Percentiles rank a stretch among this genome's conserved stretches.
Evolutionary conservation across 2,329 filamentous ascomycete genomes (phyloP).

Genomic region (Aspergillus flavus): DNA sequence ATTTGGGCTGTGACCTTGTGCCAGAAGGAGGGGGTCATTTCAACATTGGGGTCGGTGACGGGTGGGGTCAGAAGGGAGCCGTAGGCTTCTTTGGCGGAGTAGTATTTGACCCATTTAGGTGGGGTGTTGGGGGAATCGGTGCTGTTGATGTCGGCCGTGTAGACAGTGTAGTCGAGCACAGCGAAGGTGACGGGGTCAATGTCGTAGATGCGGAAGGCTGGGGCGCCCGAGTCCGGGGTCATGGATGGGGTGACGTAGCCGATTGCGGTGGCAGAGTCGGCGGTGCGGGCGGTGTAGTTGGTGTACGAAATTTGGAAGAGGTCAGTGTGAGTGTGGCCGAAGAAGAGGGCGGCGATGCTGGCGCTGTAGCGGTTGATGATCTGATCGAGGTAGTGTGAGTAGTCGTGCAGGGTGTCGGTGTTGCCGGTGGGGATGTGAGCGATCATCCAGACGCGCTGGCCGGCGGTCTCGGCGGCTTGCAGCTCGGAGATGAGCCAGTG

Average conservation of each 20-base stretch:
- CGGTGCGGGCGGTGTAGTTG: slow-evolving; percentile 47
- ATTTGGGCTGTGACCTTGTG: slow-evolving; percentile 58
- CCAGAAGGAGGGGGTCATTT: slow-evolving; percentile 63
- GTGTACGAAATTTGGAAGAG: slow-evolving; percentile 60
- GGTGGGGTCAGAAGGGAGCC: slow-evolving; percentile 50
- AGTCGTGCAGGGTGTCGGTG: slow-evolving; percentile 55
- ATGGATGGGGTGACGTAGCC: slow-evolving; percentile 59
- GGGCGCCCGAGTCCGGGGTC: slow-evolving; percentile 58
- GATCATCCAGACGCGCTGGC: slow-evolving; percentile 60
- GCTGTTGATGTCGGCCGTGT: slow-evolving; percentile 54
- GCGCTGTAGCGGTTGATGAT: slow-evolving; percentile 57
- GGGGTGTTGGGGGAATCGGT: slow-evolving; percentile 26
- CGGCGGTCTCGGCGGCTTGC: slow-evolving; percentile 54
- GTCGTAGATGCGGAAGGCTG: slow-evolving; percentile 61
- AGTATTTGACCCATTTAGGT: slow-evolving; percentile 59
- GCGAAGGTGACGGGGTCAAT: slow-evolving; percentile 61
- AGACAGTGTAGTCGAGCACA: slow-evolving; percentile 57
- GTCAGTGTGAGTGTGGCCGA: slow-evolving; percentile 60
- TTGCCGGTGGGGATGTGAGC: slow-evolving; percentile 60
- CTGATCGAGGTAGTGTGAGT: slow-evolving; percentile 57
- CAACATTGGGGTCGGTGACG: slow-evolving; percentile 37
- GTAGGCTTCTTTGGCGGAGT: slow-evolving; percentile 60
- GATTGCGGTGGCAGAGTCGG: slow-evolving; percentile 51
- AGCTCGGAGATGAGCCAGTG: slow-evolving; percentile 59
- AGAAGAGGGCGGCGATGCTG: slow-evolving; percentile 60